Evolutionary conservation across 139 green algal genomes (phyloP), one percentile per base, ranked within the genome.

Genomic region (Micractinium conductrix): DNA sequence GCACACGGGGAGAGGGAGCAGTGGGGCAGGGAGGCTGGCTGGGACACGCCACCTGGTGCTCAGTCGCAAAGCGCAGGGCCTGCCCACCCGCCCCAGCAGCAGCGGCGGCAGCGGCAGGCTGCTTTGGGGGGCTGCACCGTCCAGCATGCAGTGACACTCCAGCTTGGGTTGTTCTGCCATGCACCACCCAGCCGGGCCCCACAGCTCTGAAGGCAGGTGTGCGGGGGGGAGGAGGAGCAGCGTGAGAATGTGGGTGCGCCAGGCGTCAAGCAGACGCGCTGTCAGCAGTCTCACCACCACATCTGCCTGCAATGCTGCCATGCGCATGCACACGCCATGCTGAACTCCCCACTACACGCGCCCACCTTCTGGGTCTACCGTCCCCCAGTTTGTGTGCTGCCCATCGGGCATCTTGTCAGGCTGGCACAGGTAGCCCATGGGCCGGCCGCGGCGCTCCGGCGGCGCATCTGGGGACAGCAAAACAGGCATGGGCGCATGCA

Each of bases 171-270:
- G 33, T 28, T 86, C 88, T 0, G 81, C 76, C 38, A 89, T 92
- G 79, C 90, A 93, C 87, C 88, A 93, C 40, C 90, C 90, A 1
- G 86, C 17, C 1, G 76, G 79, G 0, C 90, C 90, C 14, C 81
- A 87, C 71, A 93, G 58, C 21, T 88, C 84, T 14, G n/a, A n/a
- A n/a, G n/a, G n/a, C n/a, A n/a, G n/a, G n/a, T n/a, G n/a, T n/a
- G n/a, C n/a, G n/a, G n/a, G n/a, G n/a, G n/a, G n/a, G n/a, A n/a
- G n/a, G n/a, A n/a, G n/a, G n/a, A n/a, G n/a, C n/a, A n/a, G n/a
- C n/a, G n/a, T n/a, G n/a, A n/a, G n/a, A n/a, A n/a, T n/a, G n/a
- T n/a, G n/a, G n/a, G n/a, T n/a, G n/a, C n/a, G n/a, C n/a, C n/a
- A n/a, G n/a, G n/a, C n/a, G n/a, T n/a, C n/a, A n/a, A n/a, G n/a